phyloP scores from a whole-genome alignment of 2,329 filamentous ascomycete genomes.

The Bipolaris cookei region DNA sequence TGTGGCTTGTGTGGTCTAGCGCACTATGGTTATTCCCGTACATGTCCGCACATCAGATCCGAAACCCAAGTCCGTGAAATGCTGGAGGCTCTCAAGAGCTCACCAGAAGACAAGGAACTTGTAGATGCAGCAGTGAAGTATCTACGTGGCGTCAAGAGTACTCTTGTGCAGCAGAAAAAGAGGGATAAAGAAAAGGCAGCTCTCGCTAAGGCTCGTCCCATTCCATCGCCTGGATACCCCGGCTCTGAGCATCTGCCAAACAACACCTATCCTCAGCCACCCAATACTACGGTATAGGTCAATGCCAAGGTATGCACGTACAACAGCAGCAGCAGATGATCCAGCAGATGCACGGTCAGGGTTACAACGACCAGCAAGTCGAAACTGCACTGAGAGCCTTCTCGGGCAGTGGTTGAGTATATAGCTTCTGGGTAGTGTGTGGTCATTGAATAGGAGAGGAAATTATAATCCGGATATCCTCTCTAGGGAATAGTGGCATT shows the following conservation, averaged over 20 bases:
- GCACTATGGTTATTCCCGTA: conserved; percentile 62
- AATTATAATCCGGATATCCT: background rate
- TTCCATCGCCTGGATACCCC: background rate
- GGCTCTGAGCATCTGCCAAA: background rate
- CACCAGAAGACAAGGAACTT: conserved; percentile 61
- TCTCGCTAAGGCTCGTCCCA: conserved; percentile 7
- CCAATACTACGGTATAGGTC: conserved; percentile 1
- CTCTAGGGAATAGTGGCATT: background rate
- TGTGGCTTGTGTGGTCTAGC: conserved; percentile 70
- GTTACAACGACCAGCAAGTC: conserved; percentile 33
- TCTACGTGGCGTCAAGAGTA: conserved; percentile 62
- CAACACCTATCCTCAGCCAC: background rate
- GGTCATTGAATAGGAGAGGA: background rate
- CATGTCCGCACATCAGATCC: conserved; percentile 67
- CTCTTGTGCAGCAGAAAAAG: conserved; percentile 62
- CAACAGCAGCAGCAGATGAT: conserved; percentile 16
- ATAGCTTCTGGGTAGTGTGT: background rate
- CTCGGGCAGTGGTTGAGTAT: conserved; percentile 16
- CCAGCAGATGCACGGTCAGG: conserved; percentile 17
- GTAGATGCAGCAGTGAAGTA: conserved; percentile 64
- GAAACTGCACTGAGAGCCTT: conserved; percentile 38
- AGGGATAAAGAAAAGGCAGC: conserved; percentile 41
- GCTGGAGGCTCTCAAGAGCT: conserved; percentile 66
- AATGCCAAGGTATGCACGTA: background rate
- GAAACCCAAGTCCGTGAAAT: conserved; percentile 69